phyloP scores from a whole-genome alignment of 176 grass and related monocot genomes.

The Carex scoparia region DNA sequence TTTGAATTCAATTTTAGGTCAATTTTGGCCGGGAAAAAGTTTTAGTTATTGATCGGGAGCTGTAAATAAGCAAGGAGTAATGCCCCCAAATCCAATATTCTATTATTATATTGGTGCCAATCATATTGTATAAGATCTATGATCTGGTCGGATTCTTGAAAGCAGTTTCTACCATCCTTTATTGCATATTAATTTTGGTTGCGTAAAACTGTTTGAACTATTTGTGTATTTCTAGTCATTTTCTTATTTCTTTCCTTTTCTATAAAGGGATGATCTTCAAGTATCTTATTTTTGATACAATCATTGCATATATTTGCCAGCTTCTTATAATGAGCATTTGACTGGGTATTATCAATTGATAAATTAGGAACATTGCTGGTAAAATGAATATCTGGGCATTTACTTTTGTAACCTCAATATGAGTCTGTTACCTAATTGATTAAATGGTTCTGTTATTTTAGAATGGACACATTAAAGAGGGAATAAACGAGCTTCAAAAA shows the following conservation, averaged over 20 bases:
- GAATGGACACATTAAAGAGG: conserved; percentile 78
- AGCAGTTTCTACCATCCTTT: neutral
- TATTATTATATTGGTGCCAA: too few species aligned
- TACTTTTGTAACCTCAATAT: neutral
- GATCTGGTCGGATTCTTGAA: too few species aligned
- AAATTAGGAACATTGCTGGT: neutral
- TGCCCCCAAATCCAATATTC: neutral
- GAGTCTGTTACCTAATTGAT: neutral
- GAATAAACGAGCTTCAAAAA: conserved; percentile 56
- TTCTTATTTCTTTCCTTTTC: neutral
- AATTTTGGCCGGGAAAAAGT: neutral
- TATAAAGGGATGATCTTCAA: neutral
- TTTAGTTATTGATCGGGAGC: neutral
- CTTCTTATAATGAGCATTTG: too few species aligned
- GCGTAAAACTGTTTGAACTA: neutral
- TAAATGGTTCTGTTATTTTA: conserved; percentile 26
- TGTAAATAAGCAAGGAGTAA: too few species aligned
- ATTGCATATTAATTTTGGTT: neutral
- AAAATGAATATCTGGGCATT: neutral
- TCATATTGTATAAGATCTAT: too few species aligned
- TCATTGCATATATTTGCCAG: too few species aligned
- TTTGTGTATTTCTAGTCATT: too few species aligned
- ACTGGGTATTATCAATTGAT: too few species aligned
- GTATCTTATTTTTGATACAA: too few species aligned
- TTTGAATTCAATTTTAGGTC: neutral